Conservation (phyloP, 768 basidiomycete genomes). For the Mycena olivaceomarginata region DNA sequence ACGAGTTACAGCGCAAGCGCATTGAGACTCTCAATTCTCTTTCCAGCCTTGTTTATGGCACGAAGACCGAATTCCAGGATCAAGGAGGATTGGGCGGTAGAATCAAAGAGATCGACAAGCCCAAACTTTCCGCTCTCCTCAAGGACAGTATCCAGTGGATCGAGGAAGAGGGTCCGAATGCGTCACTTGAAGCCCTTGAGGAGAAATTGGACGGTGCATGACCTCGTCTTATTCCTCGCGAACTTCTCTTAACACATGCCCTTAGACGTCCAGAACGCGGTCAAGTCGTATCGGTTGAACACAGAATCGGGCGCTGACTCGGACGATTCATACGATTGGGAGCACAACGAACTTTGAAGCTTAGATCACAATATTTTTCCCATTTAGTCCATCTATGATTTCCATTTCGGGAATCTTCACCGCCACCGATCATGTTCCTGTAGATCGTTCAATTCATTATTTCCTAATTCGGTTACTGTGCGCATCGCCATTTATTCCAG, state of each 20-base stretch:
- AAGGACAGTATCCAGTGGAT: conserved; percentile 87
- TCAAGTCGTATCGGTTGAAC: conserved; percentile 44
- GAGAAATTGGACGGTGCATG: conserved; percentile 76
- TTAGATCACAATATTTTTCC: neutral
- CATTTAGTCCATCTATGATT: too few relatives aligned
- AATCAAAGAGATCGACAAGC: conserved; percentile 73
- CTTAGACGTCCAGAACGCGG: conserved; percentile 66
- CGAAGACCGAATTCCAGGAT: conserved; percentile 84
- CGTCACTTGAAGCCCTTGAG: conserved; percentile 84
- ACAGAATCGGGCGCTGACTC: conserved; percentile 48
- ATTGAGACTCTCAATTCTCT: conserved; percentile 78
- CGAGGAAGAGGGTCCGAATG: conserved; percentile 78
- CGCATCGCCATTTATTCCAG: too few relatives aligned
- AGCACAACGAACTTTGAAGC: conserved; percentile 71
- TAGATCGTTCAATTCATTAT: neutral
- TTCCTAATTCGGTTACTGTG: neutral
- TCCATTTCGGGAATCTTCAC: neutral
- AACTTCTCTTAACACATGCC: neutral
- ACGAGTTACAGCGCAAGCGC: conserved; percentile 70
- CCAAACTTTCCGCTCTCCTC: conserved; percentile 74
- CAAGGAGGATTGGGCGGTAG: conserved; percentile 86
- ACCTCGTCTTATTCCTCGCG: neutral
- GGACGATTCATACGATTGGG: conserved; percentile 62
- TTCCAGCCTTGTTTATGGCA: conserved; percentile 77
- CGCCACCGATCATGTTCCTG: conserved; percentile 8